Percentiles rank a stretch among this genome's conserved stretches.
Evolutionary conservation across 108 stramenopile species (phyloP).

Genomic region (Discostella stelligeroides): DNA sequence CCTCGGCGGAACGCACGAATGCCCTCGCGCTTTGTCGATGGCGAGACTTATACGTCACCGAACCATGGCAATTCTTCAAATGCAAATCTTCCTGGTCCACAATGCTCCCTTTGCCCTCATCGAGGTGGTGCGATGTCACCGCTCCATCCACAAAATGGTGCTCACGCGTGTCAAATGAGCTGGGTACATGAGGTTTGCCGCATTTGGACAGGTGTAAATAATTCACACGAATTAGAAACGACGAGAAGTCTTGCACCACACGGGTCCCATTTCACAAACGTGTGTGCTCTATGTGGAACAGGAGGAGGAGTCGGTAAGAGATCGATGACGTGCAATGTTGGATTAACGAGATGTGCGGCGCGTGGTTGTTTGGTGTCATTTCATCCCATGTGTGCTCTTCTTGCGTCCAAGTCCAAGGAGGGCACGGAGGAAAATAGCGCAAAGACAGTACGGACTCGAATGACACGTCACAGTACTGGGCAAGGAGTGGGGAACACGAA

Average conservation of each 20-base stretch:
- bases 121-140: slow-evolving; percentile 73
- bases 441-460: slow-evolving; percentile 27
- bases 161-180: background rate
- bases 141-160: slow-evolving; percentile 16
- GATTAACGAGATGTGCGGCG: slow-evolving; percentile 71
- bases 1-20: slow-evolving; percentile 22
- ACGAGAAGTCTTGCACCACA: slow-evolving; percentile 14
- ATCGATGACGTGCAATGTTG: background rate
- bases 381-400: slow-evolving; percentile 82
- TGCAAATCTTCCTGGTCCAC: slow-evolving; percentile 32
- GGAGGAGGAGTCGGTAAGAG: slow-evolving; percentile 21
- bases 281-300: slow-evolving; percentile 64
- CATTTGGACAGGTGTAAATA: slow-evolving; percentile 52
- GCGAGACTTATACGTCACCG: slow-evolving; percentile 12
- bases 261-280: slow-evolving; percentile 17
- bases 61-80: slow-evolving; percentile 4
- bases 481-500: slow-evolving; percentile 10
- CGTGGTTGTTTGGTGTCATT: slow-evolving; percentile 64
- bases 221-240: slow-evolving; percentile 11
- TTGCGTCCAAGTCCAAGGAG: slow-evolving; percentile 43
- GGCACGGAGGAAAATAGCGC: slow-evolving; percentile 1
- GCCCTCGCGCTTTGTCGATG: slow-evolving; percentile 41
- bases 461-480: slow-evolving; percentile 25
- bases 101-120: slow-evolving; percentile 61
- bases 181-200: slow-evolving; percentile 80